Evolutionary conservation across 2,329 filamentous ascomycete genomes (phyloP).

Genomic region (Chrysosporium queenslandicum): DNA sequence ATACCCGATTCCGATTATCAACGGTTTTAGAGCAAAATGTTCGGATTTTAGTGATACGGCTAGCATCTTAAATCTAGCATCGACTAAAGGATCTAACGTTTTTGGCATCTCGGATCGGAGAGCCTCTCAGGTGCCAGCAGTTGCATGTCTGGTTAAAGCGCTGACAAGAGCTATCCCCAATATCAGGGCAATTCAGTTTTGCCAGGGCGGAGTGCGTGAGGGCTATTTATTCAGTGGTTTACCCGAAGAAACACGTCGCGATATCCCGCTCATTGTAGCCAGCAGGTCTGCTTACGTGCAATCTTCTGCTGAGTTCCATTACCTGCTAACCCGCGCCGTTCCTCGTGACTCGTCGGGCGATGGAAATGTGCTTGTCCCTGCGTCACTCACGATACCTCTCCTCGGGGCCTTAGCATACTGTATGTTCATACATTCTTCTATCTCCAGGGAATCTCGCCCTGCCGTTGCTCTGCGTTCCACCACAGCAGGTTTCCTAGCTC

Average conservation of each 20-base stretch:
- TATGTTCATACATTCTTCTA: slow-evolving; percentile 45
- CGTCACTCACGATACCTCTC: slow-evolving; percentile 39
- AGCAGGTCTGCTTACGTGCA: slow-evolving; percentile 45
- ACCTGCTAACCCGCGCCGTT: slow-evolving; percentile 41
- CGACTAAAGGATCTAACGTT: slow-evolving; percentile 30
- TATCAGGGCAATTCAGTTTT: slow-evolving; percentile 69
- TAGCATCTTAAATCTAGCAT: slow-evolving; percentile 35
- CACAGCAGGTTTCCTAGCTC: slow-evolving; percentile 56
- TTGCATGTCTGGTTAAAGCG: slow-evolving; percentile 67
- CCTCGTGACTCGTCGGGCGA: slow-evolving; percentile 28
- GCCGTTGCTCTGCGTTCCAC: slow-evolving; percentile 63
- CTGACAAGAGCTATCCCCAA: slow-evolving; percentile 59
- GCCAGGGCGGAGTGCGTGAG: slow-evolving; percentile 77
- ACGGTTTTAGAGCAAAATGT: slow-evolving; percentile 57
- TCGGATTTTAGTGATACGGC: slow-evolving; percentile 50
- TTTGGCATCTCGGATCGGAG: slow-evolving; percentile 74
- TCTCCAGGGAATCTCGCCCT: slow-evolving; percentile 48
- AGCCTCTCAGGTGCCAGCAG: slow-evolving; percentile 71
- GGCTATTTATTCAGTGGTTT: slow-evolving; percentile 69
- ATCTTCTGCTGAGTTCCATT: slow-evolving; percentile 40
- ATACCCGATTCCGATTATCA: slow-evolving; percentile 76
- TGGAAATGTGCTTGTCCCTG: slow-evolving; percentile 26
- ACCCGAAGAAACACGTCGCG: slow-evolving; percentile 47
- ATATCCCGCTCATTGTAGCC: slow-evolving; percentile 56
- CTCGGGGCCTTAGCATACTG: slow-evolving; percentile 51